These are phyloP conservation scores for Beta lomatogona DNA, from an alignment of 179 eudicot genomes.

Conservation along the genomic window DNA sequence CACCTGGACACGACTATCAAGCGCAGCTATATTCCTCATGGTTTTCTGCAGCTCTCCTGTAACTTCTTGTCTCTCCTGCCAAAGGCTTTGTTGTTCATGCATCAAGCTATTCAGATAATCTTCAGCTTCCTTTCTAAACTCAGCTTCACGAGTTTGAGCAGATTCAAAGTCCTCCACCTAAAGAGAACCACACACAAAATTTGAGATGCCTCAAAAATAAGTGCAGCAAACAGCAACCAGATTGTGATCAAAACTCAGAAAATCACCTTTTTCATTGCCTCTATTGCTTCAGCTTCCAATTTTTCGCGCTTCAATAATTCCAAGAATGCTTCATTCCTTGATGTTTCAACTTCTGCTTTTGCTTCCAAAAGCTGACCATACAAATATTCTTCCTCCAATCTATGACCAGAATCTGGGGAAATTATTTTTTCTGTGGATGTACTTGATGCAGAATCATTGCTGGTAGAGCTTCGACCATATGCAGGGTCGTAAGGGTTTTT, in stretches of 20 bases:
- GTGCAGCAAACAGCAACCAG: slow-evolving; percentile 2
- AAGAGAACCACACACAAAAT: slow-evolving; percentile 10
- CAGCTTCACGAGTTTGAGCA: slow-evolving; percentile 45
- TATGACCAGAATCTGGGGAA: slow-evolving; percentile 38
- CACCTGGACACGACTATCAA: slow-evolving; percentile 66
- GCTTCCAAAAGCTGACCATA: slow-evolving; percentile 44
- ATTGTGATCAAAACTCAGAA: slow-evolving; percentile 1
- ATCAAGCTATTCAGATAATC: slow-evolving; percentile 46
- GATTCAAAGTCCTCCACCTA: slow-evolving; percentile 63
- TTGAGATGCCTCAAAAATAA: not conserved
- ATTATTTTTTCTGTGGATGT: slow-evolving; percentile 35
- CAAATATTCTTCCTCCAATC: slow-evolving; percentile 48
- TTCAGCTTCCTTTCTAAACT: slow-evolving; percentile 59
- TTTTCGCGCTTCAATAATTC: slow-evolving; percentile 51
- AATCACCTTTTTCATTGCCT: slow-evolving; percentile 54
- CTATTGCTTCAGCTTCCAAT: slow-evolving; percentile 58
- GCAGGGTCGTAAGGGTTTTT: slow-evolving; percentile 14
- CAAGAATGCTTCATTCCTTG: slow-evolving; percentile 39
- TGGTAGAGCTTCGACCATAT: slow-evolving; percentile 23
- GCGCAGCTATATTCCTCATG: slow-evolving; percentile 65
- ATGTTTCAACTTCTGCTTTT: slow-evolving; percentile 44
- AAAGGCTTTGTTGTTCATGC: slow-evolving; percentile 58
- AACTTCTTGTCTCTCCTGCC: slow-evolving; percentile 48
- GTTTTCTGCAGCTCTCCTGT: slow-evolving; percentile 58
- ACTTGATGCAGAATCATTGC: slow-evolving; percentile 33